Evolutionary conservation across 345 rosid genomes (phyloP).

Genomic region (Orychophragmus violaceus): DNA sequence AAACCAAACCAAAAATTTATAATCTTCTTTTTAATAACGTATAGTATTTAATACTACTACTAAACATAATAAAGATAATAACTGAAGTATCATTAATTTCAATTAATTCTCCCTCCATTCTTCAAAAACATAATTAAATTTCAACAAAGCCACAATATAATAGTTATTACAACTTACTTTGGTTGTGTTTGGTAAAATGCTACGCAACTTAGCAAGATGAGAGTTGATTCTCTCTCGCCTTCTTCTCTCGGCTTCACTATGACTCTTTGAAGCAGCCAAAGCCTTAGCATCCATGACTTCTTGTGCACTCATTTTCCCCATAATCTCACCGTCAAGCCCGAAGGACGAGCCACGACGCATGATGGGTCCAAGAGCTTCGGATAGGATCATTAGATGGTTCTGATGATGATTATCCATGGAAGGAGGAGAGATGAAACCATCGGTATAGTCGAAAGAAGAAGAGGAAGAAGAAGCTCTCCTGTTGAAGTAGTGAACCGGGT

Average conservation of each 20-base stretch:
- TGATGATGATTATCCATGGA: slow-evolving; percentile 41
- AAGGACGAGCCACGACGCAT: slow-evolving; percentile 56
- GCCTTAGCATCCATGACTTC: slow-evolving; percentile 98
- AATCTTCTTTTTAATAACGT: neutral
- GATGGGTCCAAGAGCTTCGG: slow-evolving; percentile 73
- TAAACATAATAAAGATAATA: neutral
- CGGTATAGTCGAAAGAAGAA: slow-evolving; percentile 20
- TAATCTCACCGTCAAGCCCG: slow-evolving; percentile 66
- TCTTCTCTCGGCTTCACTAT: slow-evolving; percentile 96
- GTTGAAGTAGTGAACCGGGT: slow-evolving; percentile 66
- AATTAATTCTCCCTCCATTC: neutral
- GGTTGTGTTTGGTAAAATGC: slow-evolving; percentile 90
- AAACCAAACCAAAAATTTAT: neutral
- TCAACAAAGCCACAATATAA: neutral
- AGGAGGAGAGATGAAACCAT: slow-evolving; percentile 22
- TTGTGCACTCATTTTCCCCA: slow-evolving; percentile 84
- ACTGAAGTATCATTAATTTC: neutral
- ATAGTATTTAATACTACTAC: neutral
- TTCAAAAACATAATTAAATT: neutral
- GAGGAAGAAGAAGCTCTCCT: slow-evolving; percentile 48
- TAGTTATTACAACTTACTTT: slow-evolving; percentile 54
- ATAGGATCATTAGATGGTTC: slow-evolving; percentile 64
- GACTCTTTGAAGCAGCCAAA: slow-evolving; percentile 93
- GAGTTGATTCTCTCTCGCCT: slow-evolving; percentile 93
- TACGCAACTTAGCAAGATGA: slow-evolving; percentile 89